A percentile compares a stretch with the other conserved stretches of the same genome.
Conservation (phyloP, 345 rosid genomes). For the Gynandropsis gynandra region DNA sequence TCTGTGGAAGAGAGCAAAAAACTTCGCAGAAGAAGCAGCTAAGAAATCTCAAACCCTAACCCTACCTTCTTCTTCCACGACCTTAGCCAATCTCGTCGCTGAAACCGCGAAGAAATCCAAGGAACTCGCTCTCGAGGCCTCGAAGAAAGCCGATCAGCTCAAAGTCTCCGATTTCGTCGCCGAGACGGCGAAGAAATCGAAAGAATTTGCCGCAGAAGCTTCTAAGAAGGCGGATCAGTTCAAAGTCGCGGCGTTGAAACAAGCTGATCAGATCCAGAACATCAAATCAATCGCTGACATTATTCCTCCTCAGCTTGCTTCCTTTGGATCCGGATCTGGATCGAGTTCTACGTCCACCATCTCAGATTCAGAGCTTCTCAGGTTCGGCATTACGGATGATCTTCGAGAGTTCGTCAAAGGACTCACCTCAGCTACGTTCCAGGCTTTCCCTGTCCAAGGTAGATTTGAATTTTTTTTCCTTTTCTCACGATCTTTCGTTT, state of each 20-base stretch:
- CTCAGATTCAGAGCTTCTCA: conserved; percentile 47
- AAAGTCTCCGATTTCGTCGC: conserved; percentile 70
- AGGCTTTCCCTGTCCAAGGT: conserved; percentile 76
- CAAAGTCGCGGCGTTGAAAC: conserved; percentile 65
- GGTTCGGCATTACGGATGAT: conserved; percentile 81
- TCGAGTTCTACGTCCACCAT: conserved; percentile 26
- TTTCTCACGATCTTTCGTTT: neutral
- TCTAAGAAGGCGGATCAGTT: conserved; percentile 87
- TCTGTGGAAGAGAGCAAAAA: conserved; percentile 76
- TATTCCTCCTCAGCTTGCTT: conserved; percentile 51
- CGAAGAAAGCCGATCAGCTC: conserved; percentile 88
- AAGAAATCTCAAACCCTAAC: conserved; percentile 59
- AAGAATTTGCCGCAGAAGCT: conserved; percentile 77
- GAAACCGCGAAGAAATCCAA: conserved; percentile 88
- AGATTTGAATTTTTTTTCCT: neutral
- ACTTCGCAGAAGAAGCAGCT: conserved; percentile 82
- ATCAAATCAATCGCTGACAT: conserved; percentile 70
- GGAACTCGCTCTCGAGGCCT: conserved; percentile 84
- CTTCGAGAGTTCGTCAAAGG: conserved; percentile 77
- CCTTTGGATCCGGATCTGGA: conserved; percentile 36
- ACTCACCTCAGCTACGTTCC: conserved; percentile 68
- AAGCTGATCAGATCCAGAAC: conserved; percentile 80
- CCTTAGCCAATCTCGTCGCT: conserved; percentile 64
- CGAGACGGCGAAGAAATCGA: conserved; percentile 81
- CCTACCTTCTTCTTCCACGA: conserved; percentile 40